Base-by-base conservation (phyloP, 2,329 filamentous ascomycete genomes). In the Aspergillus sp. region DNA sequence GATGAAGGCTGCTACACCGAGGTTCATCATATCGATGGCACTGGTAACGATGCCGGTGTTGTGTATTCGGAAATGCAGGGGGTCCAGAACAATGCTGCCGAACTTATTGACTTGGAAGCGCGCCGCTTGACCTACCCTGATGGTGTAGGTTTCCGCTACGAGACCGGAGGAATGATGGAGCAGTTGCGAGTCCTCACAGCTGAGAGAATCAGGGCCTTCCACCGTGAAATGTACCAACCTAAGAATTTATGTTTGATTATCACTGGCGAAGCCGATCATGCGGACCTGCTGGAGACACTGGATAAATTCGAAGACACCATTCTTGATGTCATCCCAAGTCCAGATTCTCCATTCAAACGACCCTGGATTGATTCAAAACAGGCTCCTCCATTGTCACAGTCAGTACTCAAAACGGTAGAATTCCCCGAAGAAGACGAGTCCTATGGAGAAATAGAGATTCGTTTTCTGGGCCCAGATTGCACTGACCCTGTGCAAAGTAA, bases 1-100 rank as follows among this genome's bases (percentile, higher is more conserved):
- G 93, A 99, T 73, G 89, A 93, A 55, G 91, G 87, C 11, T 97
- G 96, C 71, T 89, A 93, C 63, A 99, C 95, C 3, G 95, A 99
- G 74, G 95, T 99, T 2, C 92, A 96, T 78, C 95, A 99, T 72
- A 85, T 99, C 55, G 91, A 99, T 70, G 93, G 91, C 15, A 86
- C 90, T 64, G 95, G 95, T 56, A 89, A 98, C 62, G 95, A 99
- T 81, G 95, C 95, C 42, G 95, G 92, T 61, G 93, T 97, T 1
- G 95, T 99, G 8, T 99, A 99, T 76, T 97, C 93, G 0, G 95
- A 99, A 76, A 99, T 99, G 95, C 95, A 99, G 76, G 95, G 88
- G 22, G 87, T 96, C 2, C 90, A 98, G 71, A 96, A 96, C 70
- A 88, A 86, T 52, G 87, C 89, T 63, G 81, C 83, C 7, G 91